A percentile compares a stretch with the other conserved stretches of the same genome.
These are phyloP conservation scores for Acrodontium crateriforme DNA, from an alignment of 2,329 filamentous ascomycete species.

Conservation along the genomic window DNA sequence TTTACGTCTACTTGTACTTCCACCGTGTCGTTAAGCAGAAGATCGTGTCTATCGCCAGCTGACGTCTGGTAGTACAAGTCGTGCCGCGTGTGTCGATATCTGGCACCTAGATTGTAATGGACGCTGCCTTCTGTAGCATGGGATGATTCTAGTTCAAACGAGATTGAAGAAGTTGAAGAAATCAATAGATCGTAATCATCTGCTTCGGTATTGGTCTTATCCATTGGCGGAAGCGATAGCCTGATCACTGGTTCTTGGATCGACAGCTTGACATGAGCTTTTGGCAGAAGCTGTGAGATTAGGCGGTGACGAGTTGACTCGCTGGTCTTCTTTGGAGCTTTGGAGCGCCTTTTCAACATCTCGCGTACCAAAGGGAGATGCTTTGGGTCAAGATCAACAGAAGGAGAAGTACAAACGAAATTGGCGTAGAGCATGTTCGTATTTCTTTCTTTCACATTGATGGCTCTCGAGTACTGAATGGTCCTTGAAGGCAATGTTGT, in stretches of 20 bases:
- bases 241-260: constrained; percentile 92
- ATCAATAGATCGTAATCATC: constrained; percentile 93
- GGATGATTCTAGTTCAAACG: constrained; percentile 87
- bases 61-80: constrained; percentile 90
- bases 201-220: constrained; percentile 39
- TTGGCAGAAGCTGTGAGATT: constrained; percentile 82
- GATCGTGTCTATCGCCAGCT: constrained; percentile 66
- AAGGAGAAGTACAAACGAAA: constrained; percentile 88
- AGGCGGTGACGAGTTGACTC: constrained; percentile 41
- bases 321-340: constrained; percentile 2
- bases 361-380: constrained; percentile 77
- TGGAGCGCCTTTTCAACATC: constrained; percentile 41
- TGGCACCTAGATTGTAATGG: constrained; percentile 75
- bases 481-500: constrained; percentile 93
- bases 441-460: constrained; percentile 66
- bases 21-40: constrained; percentile 75
- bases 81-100: constrained; percentile 71
- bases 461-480: constrained; percentile 59
- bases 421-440: constrained; percentile 95
- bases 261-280: constrained; percentile 87
- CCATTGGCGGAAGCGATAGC: constrained; percentile 71
- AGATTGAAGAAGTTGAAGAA: constrained; percentile 85
- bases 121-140: constrained; percentile 72
- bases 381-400: constrained; percentile 80
- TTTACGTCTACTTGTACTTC: constrained; percentile 77